Evolutionary conservation across 78 protist species (phyloP), one percentile per base, ranked within the genome.

Genomic region (Guillardia theta): DNA sequence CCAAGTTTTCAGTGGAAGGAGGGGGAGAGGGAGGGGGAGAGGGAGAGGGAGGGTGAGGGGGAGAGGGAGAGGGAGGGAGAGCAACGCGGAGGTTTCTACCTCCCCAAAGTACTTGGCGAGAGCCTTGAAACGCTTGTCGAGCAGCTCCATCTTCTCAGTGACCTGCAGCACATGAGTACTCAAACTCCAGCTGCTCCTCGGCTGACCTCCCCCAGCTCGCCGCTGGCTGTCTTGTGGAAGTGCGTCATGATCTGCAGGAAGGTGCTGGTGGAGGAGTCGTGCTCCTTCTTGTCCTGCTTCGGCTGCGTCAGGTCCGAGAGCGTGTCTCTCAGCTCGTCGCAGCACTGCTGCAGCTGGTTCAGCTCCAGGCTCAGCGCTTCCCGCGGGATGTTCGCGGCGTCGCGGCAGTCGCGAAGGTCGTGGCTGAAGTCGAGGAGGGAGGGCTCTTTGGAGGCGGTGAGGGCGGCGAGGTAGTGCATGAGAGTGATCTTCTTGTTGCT

Each of bases 401-500:
- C n/a, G 9, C n/a, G 21, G 41, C 41, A 70, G 36, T 43, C 45
- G 45, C 83, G 90, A 21, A 80, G 90, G 48, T 80, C 90, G 10
- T 80, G 53, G 1, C 58, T 19, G 90, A 80, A 80, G 50, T 80
- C 48, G 50, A 80, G 53, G 48, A 80, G 90, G 90, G 39, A 48
- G 1, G 46, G 46, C 90, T 80, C 90, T 24, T 70, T 70, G 83
- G 83, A 22, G 83, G 83, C 45, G 45, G 36, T 43, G 83, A 80
- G 90, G 18, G 90, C 90, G 8, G 90, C 48, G 50, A 80, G 50
- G 10, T 80, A 80, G 33, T 80, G 90, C 90, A 80, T 80, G 53
- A 80, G 48, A 36, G 90, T n/a, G 90, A 80, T 80, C 50, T 80
- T 80, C 90, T 80, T 80, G 90, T 80, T 80, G 48, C 44, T 80